Base-by-base conservation (phyloP, 345 rosid genomes). In the Hibiscus mutabilis region DNA sequence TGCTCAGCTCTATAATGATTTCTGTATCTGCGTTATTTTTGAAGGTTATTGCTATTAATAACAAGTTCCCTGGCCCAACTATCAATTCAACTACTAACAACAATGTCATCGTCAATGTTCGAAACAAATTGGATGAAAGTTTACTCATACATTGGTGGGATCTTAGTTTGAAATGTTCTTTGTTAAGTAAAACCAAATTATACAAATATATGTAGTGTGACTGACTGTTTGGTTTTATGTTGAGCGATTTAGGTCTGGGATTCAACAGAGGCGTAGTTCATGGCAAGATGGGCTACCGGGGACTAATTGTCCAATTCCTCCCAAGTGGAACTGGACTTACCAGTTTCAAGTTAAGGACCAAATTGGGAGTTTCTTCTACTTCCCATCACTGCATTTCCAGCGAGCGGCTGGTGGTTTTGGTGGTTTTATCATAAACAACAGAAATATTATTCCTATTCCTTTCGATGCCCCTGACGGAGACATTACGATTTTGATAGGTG, bases 291-390 rank as follows among this genome's bases (percentile, higher is more conserved):
- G 99, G 77, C 74, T 96, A 60, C 85, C 69, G 68, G 99, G 99
- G 31, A 96, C 99, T 2, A 96, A 90, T 65, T 96, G 98, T 80
- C 99, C 98, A 21, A 96, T 96, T 47, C 99, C 99, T 61, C 83
- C 99, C 46, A 96, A 96, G 81, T 96, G 99, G 99, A 96, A 96
- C 83, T 96, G 97, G 98, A 96, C 98, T 77, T 96, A 96, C 81
- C 88, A 96, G 84, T 96, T 96, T 78, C 99, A 96, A 79, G 99
- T 96, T 11, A 96, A 96, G 79, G 99, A 96, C 74, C 99, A 96
- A 75, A 74, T 96, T 75, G 99, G 99, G 66, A 96, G 99, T 79
- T 92, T 89, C 97, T 92, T 86, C 78, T 96, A 96, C 85, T 96
- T 96, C 84, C 99, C 99, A 57, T 87, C 99, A 66, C 90, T 87